Percentiles rank a stretch among this genome's conserved stretches.
These are phyloP conservation scores for Boletus coffeatus DNA, from an alignment of 1,284 basidiomycete species.

Conservation along the genomic window DNA sequence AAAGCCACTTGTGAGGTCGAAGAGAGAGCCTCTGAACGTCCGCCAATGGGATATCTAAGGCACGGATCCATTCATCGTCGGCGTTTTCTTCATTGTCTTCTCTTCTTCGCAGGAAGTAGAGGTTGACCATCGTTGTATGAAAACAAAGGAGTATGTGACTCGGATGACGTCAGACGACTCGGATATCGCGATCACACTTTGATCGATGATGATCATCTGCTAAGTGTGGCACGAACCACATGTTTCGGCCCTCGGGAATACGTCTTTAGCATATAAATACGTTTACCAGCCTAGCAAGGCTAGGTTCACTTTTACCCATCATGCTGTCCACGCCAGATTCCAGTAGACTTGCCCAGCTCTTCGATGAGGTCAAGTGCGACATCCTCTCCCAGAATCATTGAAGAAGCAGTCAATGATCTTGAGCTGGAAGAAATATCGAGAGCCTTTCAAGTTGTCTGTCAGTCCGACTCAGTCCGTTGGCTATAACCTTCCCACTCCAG, in stretches of 20 bases:
- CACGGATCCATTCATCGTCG: too few species aligned
- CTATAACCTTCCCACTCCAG: neutral
- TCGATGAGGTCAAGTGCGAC: conserved; percentile 56
- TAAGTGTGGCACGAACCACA: neutral
- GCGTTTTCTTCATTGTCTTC: too few species aligned
- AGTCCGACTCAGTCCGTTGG: neutral
- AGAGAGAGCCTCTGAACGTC: too few species aligned
- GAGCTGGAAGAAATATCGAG: conserved; percentile 33
- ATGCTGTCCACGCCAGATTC: conserved; percentile 18
- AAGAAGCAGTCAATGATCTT: conserved; percentile 46
- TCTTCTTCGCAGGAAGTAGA: too few species aligned
- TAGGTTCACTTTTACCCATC: conserved; percentile 8
- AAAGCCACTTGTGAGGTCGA: too few species aligned
- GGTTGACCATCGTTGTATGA: too few species aligned
- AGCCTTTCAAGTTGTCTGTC: neutral
- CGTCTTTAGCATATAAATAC: conserved; percentile 6
- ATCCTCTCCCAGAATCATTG: conserved; percentile 46
- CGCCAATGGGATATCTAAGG: too few species aligned
- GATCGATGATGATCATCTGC: too few species aligned
- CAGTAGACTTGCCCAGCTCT: conserved; percentile 32
- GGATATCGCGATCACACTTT: too few species aligned
- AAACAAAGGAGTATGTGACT: too few species aligned
- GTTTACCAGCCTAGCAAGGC: neutral
- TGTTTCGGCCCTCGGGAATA: neutral
- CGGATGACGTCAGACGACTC: too few species aligned